A percentile compares a stretch with the other conserved stretches of the same genome.
Conservation (phyloP, 495 filamentous ascomycete species). For the Echria macrotheca region DNA sequence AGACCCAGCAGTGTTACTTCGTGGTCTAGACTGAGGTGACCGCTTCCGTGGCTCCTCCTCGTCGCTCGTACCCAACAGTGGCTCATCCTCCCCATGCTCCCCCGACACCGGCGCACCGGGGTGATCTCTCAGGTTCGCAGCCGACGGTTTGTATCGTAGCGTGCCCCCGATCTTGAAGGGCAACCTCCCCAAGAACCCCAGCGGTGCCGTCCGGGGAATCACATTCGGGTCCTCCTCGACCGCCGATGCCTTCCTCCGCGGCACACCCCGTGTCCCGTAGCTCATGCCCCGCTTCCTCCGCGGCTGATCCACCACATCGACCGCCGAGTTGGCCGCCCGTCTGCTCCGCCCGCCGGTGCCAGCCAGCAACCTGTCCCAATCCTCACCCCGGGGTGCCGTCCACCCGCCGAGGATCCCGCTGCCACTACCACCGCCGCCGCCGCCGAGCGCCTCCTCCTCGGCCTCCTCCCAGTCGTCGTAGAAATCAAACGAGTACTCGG, state of each 20-base stretch:
- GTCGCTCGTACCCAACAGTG: slow-evolving; percentile 59
- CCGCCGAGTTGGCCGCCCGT: slow-evolving; percentile 19
- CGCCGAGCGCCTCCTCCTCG: too few species aligned
- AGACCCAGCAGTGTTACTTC: slow-evolving; percentile 78
- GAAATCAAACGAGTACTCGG: slow-evolving; percentile 89
- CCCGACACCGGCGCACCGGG: slow-evolving; percentile 50
- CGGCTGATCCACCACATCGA: slow-evolving; percentile 57
- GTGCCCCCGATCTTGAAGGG: slow-evolving; percentile 82
- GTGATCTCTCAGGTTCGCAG: slow-evolving; percentile 86
- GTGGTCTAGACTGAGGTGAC: slow-evolving; percentile 49
- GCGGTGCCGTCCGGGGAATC: slow-evolving; percentile 77
- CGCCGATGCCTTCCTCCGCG: slow-evolving; percentile 63
- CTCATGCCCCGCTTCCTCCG: slow-evolving; percentile 76
- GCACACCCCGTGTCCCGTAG: slow-evolving; percentile 66
- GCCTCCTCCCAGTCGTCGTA: slow-evolving; percentile 95
- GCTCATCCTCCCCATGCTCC: slow-evolving; percentile 59
- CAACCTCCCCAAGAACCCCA: slow-evolving; percentile 80
- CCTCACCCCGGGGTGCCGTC: slow-evolving; percentile 65
- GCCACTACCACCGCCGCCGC: slow-evolving; percentile 19
- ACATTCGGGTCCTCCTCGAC: slow-evolving; percentile 83
- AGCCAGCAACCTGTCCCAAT: slow-evolving; percentile 81
- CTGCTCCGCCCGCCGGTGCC: slow-evolving; percentile 55
- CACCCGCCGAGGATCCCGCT: slow-evolving; percentile 59
- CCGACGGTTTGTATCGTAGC: slow-evolving; percentile 81
- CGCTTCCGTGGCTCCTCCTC: slow-evolving; percentile 25